Percentiles rank a stretch among this genome's conserved stretches.
Conservation (phyloP, 1,284 basidiomycete genomes). For the Ustilago nuda region DNA sequence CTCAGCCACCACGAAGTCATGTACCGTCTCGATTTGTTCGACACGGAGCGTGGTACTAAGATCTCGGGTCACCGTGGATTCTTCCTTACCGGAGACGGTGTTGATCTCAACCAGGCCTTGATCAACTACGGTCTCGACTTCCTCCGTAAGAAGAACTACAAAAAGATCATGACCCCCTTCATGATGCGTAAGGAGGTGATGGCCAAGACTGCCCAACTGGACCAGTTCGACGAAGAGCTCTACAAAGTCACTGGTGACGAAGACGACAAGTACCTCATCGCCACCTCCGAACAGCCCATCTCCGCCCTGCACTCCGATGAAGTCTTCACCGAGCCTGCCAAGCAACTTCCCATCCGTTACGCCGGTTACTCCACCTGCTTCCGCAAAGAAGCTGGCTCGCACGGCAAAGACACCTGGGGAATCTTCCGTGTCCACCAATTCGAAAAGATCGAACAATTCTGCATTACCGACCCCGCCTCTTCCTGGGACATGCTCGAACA, state of each 20-base stretch:
- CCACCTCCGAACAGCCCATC: slow-evolving; percentile 98
- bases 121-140: slow-evolving; percentile 96
- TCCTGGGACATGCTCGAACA: slow-evolving; percentile 93
- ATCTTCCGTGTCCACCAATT: slow-evolving; percentile 99
- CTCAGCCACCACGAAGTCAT: slow-evolving; percentile 97
- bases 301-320: slow-evolving; percentile 94
- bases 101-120: slow-evolving; percentile 96
- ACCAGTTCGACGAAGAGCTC: slow-evolving; percentile 97
- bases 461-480: slow-evolving; percentile 84
- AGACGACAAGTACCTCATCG: slow-evolving; percentile 98
- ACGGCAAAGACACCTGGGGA: slow-evolving; percentile 98
- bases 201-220: slow-evolving; percentile 96
- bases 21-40: slow-evolving; percentile 90
- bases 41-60: slow-evolving; percentile 90
- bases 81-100: slow-evolving; percentile 93
- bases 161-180: slow-evolving; percentile 96
- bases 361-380: slow-evolving; percentile 90
- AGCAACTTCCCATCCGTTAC: slow-evolving; percentile 85
- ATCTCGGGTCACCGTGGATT: slow-evolving; percentile 95
- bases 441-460: slow-evolving; percentile 96
- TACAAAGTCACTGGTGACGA: slow-evolving; percentile 91
- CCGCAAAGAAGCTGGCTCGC: slow-evolving; percentile 96
- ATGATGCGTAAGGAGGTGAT: slow-evolving; percentile 98
- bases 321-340: slow-evolving; percentile 93
- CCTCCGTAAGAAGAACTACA: slow-evolving; percentile 83